Evolutionary conservation across 2,329 filamentous ascomycete species (phyloP).

Genomic region (Talaromyces marneffei): DNA sequence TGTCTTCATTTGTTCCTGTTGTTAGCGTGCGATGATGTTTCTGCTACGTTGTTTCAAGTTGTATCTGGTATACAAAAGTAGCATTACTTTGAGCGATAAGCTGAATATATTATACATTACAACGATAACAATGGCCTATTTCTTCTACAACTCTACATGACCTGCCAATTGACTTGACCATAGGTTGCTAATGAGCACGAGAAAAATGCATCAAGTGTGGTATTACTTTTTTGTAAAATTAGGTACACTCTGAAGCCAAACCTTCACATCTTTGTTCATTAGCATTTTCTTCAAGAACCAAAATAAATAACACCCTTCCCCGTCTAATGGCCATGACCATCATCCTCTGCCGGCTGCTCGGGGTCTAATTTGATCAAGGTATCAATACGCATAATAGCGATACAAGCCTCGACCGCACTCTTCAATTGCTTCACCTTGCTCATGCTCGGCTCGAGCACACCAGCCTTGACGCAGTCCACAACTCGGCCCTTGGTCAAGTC

Average conservation of each 20-base stretch:
- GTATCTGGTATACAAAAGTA: background rate
- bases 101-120: background rate
- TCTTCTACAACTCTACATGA: background rate
- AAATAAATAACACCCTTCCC: background rate
- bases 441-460: constrained; percentile 93
- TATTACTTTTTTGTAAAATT: constrained; percentile 10
- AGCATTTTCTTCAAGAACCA: background rate
- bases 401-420: constrained; percentile 96
- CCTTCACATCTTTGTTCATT: constrained; percentile 4
- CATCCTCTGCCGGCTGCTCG: constrained; percentile 68
- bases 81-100: constrained; percentile 5
- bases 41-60: background rate
- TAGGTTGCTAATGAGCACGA: background rate
- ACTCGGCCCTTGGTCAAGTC: constrained; percentile 86
- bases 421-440: constrained; percentile 98
- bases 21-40: background rate
- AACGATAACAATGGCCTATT: too few relatives aligned
- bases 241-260: constrained; percentile 3
- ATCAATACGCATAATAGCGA: constrained; percentile 98
- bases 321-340: constrained; percentile 74
- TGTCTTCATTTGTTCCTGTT: background rate
- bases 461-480: constrained; percentile 87
- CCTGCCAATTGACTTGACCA: background rate
- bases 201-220: background rate
- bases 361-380: constrained; percentile 97